Conservation (phyloP, 2,329 filamentous ascomycete species). For the Cercospora citrullina region DNA sequence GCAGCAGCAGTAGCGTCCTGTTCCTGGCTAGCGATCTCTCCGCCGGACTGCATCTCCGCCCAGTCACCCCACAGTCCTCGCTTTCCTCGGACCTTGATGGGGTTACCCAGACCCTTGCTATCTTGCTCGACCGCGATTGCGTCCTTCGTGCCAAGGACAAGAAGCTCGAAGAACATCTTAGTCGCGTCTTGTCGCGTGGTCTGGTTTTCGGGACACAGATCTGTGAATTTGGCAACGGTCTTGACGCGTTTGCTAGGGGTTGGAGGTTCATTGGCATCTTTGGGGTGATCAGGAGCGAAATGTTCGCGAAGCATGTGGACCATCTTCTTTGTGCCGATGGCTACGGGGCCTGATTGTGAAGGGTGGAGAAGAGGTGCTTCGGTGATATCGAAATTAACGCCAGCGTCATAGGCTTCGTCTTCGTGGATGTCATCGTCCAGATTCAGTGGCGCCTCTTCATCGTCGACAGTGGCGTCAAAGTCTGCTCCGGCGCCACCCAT, state of each 20-base stretch:
- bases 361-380: slow-evolving; percentile 74
- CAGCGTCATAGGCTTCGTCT: slow-evolving; percentile 31
- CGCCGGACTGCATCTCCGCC: slow-evolving; percentile 66
- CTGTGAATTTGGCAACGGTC: slow-evolving; percentile 81
- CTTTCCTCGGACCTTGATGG: slow-evolving; percentile 84
- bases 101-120: slow-evolving; percentile 67
- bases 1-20: slow-evolving; percentile 1
- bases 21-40: slow-evolving; percentile 27
- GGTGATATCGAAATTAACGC: slow-evolving; percentile 68
- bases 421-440: slow-evolving; percentile 26
- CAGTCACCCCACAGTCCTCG: slow-evolving; percentile 94
- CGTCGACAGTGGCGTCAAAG: slow-evolving; percentile 32
- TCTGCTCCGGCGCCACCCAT: slow-evolving; percentile 29
- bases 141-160: slow-evolving; percentile 96
- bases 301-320: slow-evolving; percentile 90
- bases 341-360: slow-evolving; percentile 81
- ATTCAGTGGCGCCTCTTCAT: slow-evolving; percentile 30
- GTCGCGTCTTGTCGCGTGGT: slow-evolving; percentile 89
- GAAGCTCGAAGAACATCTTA: slow-evolving; percentile 98
- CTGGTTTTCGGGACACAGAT: slow-evolving; percentile 77
- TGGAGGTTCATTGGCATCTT: slow-evolving; percentile 62
- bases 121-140: slow-evolving; percentile 94
- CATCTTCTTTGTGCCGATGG: slow-evolving; percentile 88
- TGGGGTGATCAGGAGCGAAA: slow-evolving; percentile 60
- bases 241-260: slow-evolving; percentile 73